Evolutionary conservation across 805 yeast genomes (phyloP), one percentile per base, ranked within the genome.

Genomic region (Saccharomycopsis fodiens): DNA sequence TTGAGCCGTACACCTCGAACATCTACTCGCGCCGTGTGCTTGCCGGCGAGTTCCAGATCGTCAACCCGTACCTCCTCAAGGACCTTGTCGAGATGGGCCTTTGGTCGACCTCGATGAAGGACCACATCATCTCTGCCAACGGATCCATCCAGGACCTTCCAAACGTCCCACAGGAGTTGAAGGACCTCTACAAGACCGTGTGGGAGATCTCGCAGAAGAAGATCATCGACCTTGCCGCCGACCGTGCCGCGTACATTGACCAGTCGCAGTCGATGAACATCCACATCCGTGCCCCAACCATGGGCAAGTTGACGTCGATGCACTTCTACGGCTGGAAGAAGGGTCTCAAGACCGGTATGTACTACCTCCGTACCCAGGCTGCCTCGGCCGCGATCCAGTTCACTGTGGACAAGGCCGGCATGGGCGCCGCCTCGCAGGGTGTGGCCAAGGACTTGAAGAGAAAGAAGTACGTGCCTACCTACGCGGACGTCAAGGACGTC

Each of bases 271-370:
- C 93, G 39, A 70, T 93, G 73, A 93, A 91, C 64, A 79, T 93
- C 53, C 89, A 86, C 68, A 72, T 93, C 64, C 78, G 76, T 61
- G 81, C 80, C 51, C 97, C 97, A 50, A 88, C 97, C 2, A 85
- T 87, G 91, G 95, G 96, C 58, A 93, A 93, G 65, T 74, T 93
- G 61, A 93, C 97, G 4, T 79, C 93, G 54, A 93, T 93, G 97
- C 98, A 93, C 65, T 93, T 93, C 73, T 91, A 93, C 62, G 97
- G 96, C 40, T 93, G 98, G 98, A 85, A 85, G 72, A 87, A 85
- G 71, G 98, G 98, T 51, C 76, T 93, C 62, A 93, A 93, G 75
- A 93, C 98, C 3, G 98, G 98, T 59, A 91, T 93, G 94, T 93
- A 93, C 73, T 93, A 93, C 67, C 72, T 93, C 64, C 82, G 97